phyloP scores from a whole-genome alignment of 2,329 filamentous ascomycete species.

The Waltergamsia citrina region DNA sequence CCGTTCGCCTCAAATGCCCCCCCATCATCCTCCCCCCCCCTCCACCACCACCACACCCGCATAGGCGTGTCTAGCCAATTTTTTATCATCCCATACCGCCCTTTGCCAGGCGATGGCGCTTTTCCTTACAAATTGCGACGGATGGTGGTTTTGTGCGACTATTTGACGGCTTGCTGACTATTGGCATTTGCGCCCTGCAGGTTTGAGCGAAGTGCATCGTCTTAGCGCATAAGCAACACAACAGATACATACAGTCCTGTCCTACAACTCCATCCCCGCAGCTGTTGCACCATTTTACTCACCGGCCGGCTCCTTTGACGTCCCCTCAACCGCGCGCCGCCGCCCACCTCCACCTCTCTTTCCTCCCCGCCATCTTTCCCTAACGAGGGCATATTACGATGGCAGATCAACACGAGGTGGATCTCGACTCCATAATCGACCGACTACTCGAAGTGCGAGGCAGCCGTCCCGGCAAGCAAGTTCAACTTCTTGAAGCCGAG shows the following conservation, averaged over 20 bases:
- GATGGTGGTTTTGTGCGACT: too few species aligned
- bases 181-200: background rate
- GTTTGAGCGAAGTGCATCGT: constrained; percentile 19
- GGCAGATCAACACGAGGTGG: constrained; percentile 75
- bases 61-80: background rate
- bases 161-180: background rate
- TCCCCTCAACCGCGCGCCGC: constrained; percentile 9
- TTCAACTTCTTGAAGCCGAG: constrained; percentile 91
- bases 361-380: constrained; percentile 22
- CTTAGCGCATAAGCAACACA: constrained; percentile 11
- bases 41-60: constrained; percentile 2
- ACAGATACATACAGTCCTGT: background rate
- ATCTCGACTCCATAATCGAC: constrained; percentile 99
- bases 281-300: constrained; percentile 16
- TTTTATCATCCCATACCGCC: background rate
- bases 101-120: too few species aligned
- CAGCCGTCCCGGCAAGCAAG: constrained; percentile 96
- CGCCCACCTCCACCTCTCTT: constrained; percentile 9
- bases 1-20: constrained; percentile 5
- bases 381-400: constrained; percentile 31
- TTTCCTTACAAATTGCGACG: too few species aligned
- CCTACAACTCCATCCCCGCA: constrained; percentile 15
- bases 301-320: constrained; percentile 10
- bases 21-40: constrained; percentile 9
- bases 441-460: constrained; percentile 94